These are phyloP conservation scores for Ambrosia trifida DNA, from an alignment of 129 eudicot genomes.

Conservation along the genomic window DNA sequence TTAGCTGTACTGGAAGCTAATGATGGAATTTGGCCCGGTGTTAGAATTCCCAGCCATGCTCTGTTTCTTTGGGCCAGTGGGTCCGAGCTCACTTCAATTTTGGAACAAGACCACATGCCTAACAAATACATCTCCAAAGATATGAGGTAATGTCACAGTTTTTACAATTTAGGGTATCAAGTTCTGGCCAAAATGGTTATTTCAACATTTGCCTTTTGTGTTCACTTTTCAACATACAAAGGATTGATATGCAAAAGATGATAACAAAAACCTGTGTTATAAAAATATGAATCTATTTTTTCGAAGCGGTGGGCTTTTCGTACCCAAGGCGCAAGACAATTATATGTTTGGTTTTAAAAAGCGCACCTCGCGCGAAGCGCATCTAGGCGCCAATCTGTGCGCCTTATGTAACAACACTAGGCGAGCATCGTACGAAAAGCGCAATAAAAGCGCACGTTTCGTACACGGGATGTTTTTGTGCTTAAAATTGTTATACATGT, in stretches of 20 bases:
- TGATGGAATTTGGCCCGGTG: slow-evolving; percentile 94
- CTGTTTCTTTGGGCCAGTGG: slow-evolving; percentile 97
- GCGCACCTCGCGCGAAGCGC: no score
- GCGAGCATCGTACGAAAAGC: no score
- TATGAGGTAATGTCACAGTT: slow-evolving; percentile 51
- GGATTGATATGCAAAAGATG: background rate
- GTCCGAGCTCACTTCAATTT: slow-evolving; percentile 70
- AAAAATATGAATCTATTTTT: background rate
- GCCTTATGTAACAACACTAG: no score
- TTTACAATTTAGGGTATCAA: background rate
- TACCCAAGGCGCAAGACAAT: no score
- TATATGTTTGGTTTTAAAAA: no score
- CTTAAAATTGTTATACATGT: no score
- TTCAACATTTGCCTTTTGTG: background rate
- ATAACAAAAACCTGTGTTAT: background rate
- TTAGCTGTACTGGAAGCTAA: slow-evolving; percentile 90
- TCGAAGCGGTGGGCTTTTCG: no score
- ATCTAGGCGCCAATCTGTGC: no score
- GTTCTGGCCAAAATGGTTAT: background rate
- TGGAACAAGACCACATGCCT: slow-evolving; percentile 93
- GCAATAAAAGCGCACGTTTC: no score
- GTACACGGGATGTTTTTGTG: no score
- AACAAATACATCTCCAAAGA: slow-evolving; percentile 79
- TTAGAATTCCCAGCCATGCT: slow-evolving; percentile 82
- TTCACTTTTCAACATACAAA: background rate